Conservation (phyloP, 805 yeast species). For the Candida odintsovae region DNA sequence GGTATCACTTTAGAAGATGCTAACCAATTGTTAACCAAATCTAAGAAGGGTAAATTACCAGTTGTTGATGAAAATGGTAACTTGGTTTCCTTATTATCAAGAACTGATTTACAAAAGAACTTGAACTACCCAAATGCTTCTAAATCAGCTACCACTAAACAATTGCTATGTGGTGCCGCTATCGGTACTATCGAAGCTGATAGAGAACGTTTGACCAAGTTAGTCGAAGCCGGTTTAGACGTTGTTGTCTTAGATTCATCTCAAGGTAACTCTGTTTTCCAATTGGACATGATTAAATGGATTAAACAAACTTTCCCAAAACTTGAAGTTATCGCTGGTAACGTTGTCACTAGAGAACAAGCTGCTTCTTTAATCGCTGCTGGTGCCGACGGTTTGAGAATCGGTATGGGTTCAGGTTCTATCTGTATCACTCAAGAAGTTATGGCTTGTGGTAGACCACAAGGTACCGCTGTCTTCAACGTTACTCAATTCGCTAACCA, state of each 20-base stretch:
- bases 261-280: constrained; percentile 96
- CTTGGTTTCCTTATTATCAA: constrained; percentile 82
- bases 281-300: constrained; percentile 88
- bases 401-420: constrained; percentile 99
- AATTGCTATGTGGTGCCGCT: constrained; percentile 97
- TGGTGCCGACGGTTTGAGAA: constrained; percentile 97
- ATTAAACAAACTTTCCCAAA: constrained; percentile 75
- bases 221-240: constrained; percentile 95
- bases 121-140: constrained; percentile 91
- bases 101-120: constrained; percentile 97
- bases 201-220: constrained; percentile 72
- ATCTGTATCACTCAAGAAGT: constrained; percentile 99
- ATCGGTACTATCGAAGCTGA: constrained; percentile 92
- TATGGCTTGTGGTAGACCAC: constrained; percentile 99
- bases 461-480: constrained; percentile 96
- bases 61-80: constrained; percentile 74
- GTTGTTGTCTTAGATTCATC: constrained; percentile 94
- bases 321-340: constrained; percentile 92
- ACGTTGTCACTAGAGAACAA: constrained; percentile 98
- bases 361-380: constrained; percentile 92
- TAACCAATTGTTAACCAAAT: constrained; percentile 81
- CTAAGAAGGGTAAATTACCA: constrained; percentile 97
- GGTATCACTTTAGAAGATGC: constrained; percentile 84
- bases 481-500: constrained; percentile 90
- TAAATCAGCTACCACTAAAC: constrained; percentile 88